Base-by-base conservation (phyloP, 23 red algal genomes). In the Gracilaria domingensis region DNA sequence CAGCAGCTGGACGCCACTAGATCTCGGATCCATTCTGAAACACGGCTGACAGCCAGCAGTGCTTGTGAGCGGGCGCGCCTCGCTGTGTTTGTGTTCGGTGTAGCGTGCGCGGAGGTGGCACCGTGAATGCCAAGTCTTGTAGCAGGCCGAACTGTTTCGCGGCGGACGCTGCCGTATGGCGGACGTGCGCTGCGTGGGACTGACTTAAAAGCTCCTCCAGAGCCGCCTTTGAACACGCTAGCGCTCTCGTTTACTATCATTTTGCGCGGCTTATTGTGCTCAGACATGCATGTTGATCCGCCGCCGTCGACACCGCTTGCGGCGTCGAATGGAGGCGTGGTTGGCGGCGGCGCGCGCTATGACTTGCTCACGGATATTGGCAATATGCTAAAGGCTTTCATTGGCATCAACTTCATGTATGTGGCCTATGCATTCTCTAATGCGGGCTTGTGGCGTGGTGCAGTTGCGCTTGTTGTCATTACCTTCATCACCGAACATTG, bases 331-430 rank as follows among this genome's bases (percentile, higher is more conserved):
- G 28, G 16, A 69, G 64, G 30, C 32, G 30, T 69, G 36, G 33
- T 69, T 12, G 64, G 16, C 26, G 32, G 30, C 26, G 26, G 64
- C 26, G 64, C 12, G 33, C 81, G 38, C 14, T 66, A 49, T 70
- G 58, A 42, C 61, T 74, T 91, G 44, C 39, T 81, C 47, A 94
- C 74, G 79, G 93, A 98, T 72, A 80, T 98, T 81, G 84, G 83
- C 4, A 98, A 98, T 76, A 92, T 96, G 84, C 53, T 98, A 36
- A 98, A 98, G 77, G 97, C 93, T 8, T 98, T 98, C 69, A 93
- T 95, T 62, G 97, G 97, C 58, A 37, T 98, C 1, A 98, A 98
- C 91, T 94, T 98, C 71, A 78, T 98, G 79, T 95, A 96, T 89
- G 85, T 96, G 21, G 88, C 97, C 0, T 98, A 95, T 70, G 93